These are phyloP conservation scores for Fusarium palustre DNA, from an alignment of 2,329 filamentous ascomycete genomes.

Conservation along the genomic window DNA sequence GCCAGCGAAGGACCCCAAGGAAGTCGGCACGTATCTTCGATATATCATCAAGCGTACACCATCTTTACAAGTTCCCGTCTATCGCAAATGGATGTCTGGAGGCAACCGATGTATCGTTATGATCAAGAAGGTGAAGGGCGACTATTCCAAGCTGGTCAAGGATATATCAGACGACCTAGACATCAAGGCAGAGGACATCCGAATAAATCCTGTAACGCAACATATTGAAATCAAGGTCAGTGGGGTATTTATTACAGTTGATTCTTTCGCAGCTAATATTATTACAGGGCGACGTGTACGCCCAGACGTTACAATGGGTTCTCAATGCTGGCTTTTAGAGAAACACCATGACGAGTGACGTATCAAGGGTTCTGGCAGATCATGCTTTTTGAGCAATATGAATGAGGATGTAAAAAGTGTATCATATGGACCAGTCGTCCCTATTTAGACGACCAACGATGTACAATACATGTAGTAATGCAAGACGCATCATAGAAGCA, in stretches of 20 bases:
- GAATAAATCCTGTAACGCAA: slow-evolving; percentile 70
- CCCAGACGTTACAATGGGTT: slow-evolving; percentile 50
- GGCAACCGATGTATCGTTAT: slow-evolving; percentile 80
- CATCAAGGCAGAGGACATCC: slow-evolving; percentile 66
- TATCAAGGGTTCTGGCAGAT: not conserved
- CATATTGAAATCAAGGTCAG: slow-evolving; percentile 80
- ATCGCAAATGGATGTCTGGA: slow-evolving; percentile 77
- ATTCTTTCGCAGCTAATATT: slow-evolving; percentile 6
- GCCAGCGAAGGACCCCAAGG: slow-evolving; percentile 48
- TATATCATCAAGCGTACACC: slow-evolving; percentile 81
- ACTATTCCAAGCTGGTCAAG: slow-evolving; percentile 70
- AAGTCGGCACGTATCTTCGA: slow-evolving; percentile 52
- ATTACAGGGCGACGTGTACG: slow-evolving; percentile 51
- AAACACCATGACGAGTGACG: not conserved
- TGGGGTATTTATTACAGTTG: not conserved
- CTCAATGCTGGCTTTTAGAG: slow-evolving; percentile 52
- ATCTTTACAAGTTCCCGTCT: slow-evolving; percentile 80
- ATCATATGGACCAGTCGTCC: slow-evolving; percentile 45
- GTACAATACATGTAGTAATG: slow-evolving; percentile 50
- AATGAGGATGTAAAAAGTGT: slow-evolving; percentile 42
- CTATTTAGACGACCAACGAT: slow-evolving; percentile 39
- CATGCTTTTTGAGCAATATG: not conserved
- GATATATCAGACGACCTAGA: slow-evolving; percentile 72
- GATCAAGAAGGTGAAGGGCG: slow-evolving; percentile 83
- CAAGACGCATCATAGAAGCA: slow-evolving; percentile 41